Base-by-base conservation (phyloP, 495 filamentous ascomycete species). In the Penicillium psychrofluorescens region DNA sequence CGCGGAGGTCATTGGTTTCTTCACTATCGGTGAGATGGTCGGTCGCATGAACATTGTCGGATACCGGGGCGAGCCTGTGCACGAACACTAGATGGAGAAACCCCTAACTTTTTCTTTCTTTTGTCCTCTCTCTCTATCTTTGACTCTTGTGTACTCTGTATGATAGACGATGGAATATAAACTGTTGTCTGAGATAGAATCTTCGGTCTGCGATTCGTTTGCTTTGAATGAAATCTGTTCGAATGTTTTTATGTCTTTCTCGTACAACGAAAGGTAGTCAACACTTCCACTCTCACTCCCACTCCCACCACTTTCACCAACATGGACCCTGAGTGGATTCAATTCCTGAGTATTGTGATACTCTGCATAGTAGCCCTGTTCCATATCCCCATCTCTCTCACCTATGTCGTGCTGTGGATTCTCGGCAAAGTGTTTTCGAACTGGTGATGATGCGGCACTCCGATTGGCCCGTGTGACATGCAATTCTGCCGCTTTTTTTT, bases 1-100 rank as follows among this genome's bases (percentile, higher is more conserved):
- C 33, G 91, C 90, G 32, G 92, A 99, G 72, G 77, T 88, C 39
- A 66, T 99, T 45, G 92, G 92, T 42, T 97, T 99, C 78, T 99
- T 97, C 78, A 90, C 89, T 12, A 79, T 99, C 15, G 92, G 92
- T 45, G 89, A 96, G 78, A 97, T 99, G 69, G 84, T 97, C 52
- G 92, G 92, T 45, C 76, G 90, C 45, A 74, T 89, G 68, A 95
- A 97, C 82, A 62, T 99, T 49, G 72, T 99, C 56, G 92, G 92
- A 49, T 99, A 97, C 75, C 75, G 80, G 63, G 88, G 87, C 55
- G 77, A 85, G 51, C 51, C 62, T 54, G 72, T 64, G 35, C 69
- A 70, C 52, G 79, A 80, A 54, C 83, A 86, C 72, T 84, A 84
- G 62, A 59, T 56, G 53, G 50, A 55, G n/a, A 44, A 50, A 61